Base-by-base conservation (phyloP, 768 basidiomycete genomes). In the Tricholoma bakamatsutake region DNA sequence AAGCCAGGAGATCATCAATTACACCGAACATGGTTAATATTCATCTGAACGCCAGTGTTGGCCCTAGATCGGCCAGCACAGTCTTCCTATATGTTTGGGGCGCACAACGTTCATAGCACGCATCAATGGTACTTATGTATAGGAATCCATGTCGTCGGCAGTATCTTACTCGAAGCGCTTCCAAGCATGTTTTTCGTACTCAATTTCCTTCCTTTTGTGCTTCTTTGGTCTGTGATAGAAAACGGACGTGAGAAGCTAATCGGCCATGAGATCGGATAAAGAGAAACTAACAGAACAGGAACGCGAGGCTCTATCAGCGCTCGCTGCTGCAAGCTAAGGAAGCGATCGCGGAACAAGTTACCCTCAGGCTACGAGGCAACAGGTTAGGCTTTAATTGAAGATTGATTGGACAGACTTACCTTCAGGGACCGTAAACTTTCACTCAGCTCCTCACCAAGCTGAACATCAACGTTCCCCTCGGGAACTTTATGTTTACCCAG, bases 271-370 rank as follows among this genome's bases (percentile, higher is more conserved):
- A 40, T 10, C 11, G 50, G 7, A 49, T 40, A 17, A n/a, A 31
- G 34, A 8, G 50, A 12, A 4, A 79, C 82, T 53, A 68, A 93
- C 91, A 87, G 55, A 37, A 93, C 83, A 24, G 79, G 87, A n/a
- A 81, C 80, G 15, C 93, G 84, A 15, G 94, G 93, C 66, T 97
- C 94, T 49, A 96, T 73, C 37, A 95, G 76, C 0, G 89, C 91
- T 28, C 93, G 80, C 58, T 94, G 89, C 64, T 96, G 93, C 65
- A 97, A 73, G 66, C 88, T 93, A 30, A 87, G 70, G 73, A 93
- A 93, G 1, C 92, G 83, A 67, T 97, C 94, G 21, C 85, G 80
- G 80, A 96, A 96, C 33, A 94, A 73, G 66, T 96, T 97, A 24
- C 94, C 94, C 74, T 97, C 93, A 15, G 91, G 90, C 93, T 96